These are phyloP conservation scores for Fusarium praegraminearum DNA, from an alignment of 2,329 filamentous ascomycete species.

Conservation along the genomic window DNA sequence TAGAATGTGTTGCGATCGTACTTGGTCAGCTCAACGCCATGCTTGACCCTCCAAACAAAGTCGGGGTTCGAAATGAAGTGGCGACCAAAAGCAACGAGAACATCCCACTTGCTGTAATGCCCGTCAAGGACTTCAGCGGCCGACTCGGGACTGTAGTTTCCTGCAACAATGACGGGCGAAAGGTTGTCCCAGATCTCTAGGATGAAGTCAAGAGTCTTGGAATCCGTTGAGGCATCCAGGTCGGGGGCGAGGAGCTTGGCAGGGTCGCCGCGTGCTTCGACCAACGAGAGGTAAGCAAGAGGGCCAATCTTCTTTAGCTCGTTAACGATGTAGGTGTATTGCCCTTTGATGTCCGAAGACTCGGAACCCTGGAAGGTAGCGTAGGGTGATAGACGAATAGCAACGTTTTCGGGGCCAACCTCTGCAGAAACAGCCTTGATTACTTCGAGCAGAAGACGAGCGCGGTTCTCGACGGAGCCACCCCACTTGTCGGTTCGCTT, in stretches of 20 bases:
- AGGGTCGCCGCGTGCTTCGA: conserved; percentile 46
- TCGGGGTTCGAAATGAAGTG: conserved; percentile 49
- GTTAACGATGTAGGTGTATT: conserved; percentile 44
- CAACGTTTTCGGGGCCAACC: conserved; percentile 54
- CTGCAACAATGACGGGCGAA: conserved; percentile 48
- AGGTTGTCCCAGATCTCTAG: conserved; percentile 48
- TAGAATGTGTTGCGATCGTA: conserved; percentile 49
- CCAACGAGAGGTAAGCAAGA: conserved; percentile 48
- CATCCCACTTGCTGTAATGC: conserved; percentile 47
- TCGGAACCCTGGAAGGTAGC: conserved; percentile 44
- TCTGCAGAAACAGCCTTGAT: conserved; percentile 53
- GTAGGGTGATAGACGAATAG: conserved; percentile 55
- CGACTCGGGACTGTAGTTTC: conserved; percentile 38
- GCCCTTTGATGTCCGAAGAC: conserved; percentile 36
- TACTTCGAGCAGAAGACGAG: conserved; percentile 61
- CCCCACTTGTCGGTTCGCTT: conserved; percentile 66
- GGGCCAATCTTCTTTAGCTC: conserved; percentile 48
- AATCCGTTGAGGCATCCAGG: conserved; percentile 50
- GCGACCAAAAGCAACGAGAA: conserved; percentile 49
- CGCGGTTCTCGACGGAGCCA: conserved; percentile 65
- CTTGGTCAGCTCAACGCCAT: conserved; percentile 39
- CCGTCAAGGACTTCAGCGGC: conserved; percentile 41
- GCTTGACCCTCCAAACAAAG: conserved; percentile 45
- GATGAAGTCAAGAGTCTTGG: conserved; percentile 48
- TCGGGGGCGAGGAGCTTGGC: conserved; percentile 33